These are phyloP conservation scores for Platanthera zijinensis DNA, from an alignment of 106 monocot species.

Conservation along the genomic window DNA sequence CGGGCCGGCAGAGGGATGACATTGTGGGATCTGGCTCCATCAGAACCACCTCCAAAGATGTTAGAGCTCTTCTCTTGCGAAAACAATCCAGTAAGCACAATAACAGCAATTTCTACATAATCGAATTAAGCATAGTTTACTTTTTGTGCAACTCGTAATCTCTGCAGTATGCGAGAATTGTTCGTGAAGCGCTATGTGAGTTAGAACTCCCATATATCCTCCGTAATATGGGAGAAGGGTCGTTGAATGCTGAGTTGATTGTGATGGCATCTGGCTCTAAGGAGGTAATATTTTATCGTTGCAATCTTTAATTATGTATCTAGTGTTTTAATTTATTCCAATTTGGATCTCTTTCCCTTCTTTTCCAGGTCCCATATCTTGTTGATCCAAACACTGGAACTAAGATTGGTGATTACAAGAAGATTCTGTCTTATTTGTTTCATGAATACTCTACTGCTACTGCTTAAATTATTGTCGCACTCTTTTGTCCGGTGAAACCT, in stretches of 20 bases:
- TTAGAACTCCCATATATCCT: conserved; percentile 85
- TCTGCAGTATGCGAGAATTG: conserved; percentile 66
- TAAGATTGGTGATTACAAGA: conserved; percentile 57
- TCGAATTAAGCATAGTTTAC: background rate
- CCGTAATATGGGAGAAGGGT: conserved; percentile 77
- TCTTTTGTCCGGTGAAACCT: background rate
- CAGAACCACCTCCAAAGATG: conserved; percentile 44
- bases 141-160: background rate
- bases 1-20: conserved; percentile 93
- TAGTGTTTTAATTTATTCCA: background rate
- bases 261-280: conserved; percentile 45
- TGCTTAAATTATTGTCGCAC: background rate
- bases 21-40: conserved; percentile 51
- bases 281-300: conserved; percentile 29
- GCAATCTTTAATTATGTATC: background rate
- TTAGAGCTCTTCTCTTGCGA: conserved; percentile 83
- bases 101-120: background rate
- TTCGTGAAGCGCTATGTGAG: conserved; percentile 89
- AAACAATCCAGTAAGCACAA: conserved; percentile 51
- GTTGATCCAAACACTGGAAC: conserved; percentile 63
- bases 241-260: conserved; percentile 50
- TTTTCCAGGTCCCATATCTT: conserved; percentile 68
- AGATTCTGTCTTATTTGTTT: conserved; percentile 63
- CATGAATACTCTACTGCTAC: conserved; percentile 36
- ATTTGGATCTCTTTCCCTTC: background rate